Base-by-base conservation (phyloP, 257 asterid species). In the Jacaranda mimosifolia region DNA sequence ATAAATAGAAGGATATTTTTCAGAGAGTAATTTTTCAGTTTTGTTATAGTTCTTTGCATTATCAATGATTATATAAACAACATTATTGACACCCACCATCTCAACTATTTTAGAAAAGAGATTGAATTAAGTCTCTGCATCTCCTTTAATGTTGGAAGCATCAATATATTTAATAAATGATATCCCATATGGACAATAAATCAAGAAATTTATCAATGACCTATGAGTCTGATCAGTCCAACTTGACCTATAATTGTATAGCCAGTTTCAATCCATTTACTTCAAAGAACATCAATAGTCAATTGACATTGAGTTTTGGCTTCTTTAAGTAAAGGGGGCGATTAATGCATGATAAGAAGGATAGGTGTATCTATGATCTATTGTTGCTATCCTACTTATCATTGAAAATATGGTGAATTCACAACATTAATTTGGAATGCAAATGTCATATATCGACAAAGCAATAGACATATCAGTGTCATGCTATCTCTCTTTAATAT, bases 161-260 rank as follows among this genome's bases (percentile, higher is more conserved):
- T 63, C 73, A 38, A 38, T 14, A n/a, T 55, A 49, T 21, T 52
- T 51, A 11, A 63, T 52, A 63, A 49, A 74, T 46, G 79, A 59
- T 58, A 72, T 26, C 32, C 32, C 32, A 26, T 26, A 26, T 26
- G 32, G 32, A 26, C 32, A 26, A 26, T 26, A 26, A 13, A 72
- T 68, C 77, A 72, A 58, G 8, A 72, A 57, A 12, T 43, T 58
- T 19, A 72, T 58, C 46, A 72, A 70, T 6, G 39, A 6, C 46
- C 77, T 43, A 3, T 19, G 35, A 19, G 48, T 73, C 7, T 11
- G 8, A 59, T 73, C 69, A 1, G 4, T 19, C 59, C 69, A 42
- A 1, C 69, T 26, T 26, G 32, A 26, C n/a, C n/a, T n/a, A n/a
- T n/a, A n/a, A 26, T 26, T 26, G 32, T 26, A 9, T 67, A 72